Conservation (phyloP, 441 rosid species). For the Cnidoscolus chayamansa region DNA sequence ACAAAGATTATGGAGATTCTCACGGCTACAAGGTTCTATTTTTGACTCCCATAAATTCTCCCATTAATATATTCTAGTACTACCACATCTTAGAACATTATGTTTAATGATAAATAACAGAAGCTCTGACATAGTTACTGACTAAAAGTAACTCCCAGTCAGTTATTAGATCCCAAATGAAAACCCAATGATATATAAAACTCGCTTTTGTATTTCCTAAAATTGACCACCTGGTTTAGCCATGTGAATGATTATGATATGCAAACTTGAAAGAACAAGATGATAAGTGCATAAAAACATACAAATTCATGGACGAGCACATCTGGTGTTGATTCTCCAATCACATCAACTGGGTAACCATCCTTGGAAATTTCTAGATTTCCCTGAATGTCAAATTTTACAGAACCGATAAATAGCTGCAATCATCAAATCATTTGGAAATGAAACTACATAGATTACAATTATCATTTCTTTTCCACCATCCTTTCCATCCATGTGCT, state of each 20-base stretch:
- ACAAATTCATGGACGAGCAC: conserved; percentile 81
- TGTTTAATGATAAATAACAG: conserved; percentile 5
- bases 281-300: conserved; percentile 35
- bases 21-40: neutral
- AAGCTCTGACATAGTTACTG: neutral
- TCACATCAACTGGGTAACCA: conserved; percentile 78
- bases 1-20: neutral
- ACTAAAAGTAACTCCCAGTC: neutral
- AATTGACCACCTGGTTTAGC: neutral
- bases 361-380: conserved; percentile 62
- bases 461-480: neutral
- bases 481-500: neutral
- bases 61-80: neutral
- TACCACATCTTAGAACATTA: neutral
- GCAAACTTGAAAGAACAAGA: conserved; percentile 7
- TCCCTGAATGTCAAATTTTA: conserved; percentile 40
- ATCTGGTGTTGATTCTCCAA: conserved; percentile 89
- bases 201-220: neutral
- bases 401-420: conserved; percentile 6
- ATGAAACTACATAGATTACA: neutral
- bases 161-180: neutral
- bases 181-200: neutral
- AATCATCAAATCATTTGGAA: conserved; percentile 10
- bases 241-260: neutral
- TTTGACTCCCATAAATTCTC: neutral